Evolutionary conservation across 805 yeast genomes (phyloP).

Genomic region (Zygoascus bituminiphila): DNA sequence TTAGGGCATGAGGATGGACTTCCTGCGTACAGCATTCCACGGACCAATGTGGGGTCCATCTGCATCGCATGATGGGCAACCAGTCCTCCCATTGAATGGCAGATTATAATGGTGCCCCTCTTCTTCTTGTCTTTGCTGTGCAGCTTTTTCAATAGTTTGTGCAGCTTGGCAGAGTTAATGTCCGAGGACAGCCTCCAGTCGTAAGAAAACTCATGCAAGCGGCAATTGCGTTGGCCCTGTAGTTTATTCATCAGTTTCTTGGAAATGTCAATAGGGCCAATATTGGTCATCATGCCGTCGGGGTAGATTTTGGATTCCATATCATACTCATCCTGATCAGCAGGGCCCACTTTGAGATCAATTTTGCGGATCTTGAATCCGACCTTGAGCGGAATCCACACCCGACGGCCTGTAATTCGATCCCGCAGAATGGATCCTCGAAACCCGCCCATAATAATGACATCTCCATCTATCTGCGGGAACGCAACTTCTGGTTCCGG

Average conservation of each 20-base stretch:
- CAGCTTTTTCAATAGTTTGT: slow-evolving; percentile 39
- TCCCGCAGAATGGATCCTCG: slow-evolving; percentile 76
- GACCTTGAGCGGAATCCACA: slow-evolving; percentile 83
- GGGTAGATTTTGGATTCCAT: slow-evolving; percentile 51
- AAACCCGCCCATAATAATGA: slow-evolving; percentile 79
- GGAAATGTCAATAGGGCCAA: slow-evolving; percentile 83
- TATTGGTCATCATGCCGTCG: slow-evolving; percentile 68
- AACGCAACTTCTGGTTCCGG: slow-evolving; percentile 24
- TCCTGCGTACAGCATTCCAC: slow-evolving; percentile 77
- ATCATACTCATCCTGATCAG: slow-evolving; percentile 54
- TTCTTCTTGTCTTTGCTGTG: slow-evolving; percentile 30
- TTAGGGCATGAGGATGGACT: slow-evolving; percentile 78
- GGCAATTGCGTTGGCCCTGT: slow-evolving; percentile 40
- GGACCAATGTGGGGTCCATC: slow-evolving; percentile 53
- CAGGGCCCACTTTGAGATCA: slow-evolving; percentile 66
- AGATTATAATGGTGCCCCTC: slow-evolving; percentile 61
- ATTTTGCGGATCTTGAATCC: slow-evolving; percentile 68
- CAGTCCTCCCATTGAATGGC: slow-evolving; percentile 94
- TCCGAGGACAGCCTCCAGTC: slow-evolving; percentile 83
- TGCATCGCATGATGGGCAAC: slow-evolving; percentile 75
- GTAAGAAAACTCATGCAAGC: slow-evolving; percentile 72
- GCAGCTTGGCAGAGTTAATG: slow-evolving; percentile 44
- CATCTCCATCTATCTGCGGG: slow-evolving; percentile 60
- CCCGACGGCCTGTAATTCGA: slow-evolving; percentile 49
- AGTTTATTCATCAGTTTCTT: slow-evolving; percentile 50